A percentile compares a stretch with the other conserved stretches of the same genome.
Evolutionary conservation across 495 filamentous ascomycete genomes (phyloP).

Genomic region (Talaromyces borbonicus): DNA sequence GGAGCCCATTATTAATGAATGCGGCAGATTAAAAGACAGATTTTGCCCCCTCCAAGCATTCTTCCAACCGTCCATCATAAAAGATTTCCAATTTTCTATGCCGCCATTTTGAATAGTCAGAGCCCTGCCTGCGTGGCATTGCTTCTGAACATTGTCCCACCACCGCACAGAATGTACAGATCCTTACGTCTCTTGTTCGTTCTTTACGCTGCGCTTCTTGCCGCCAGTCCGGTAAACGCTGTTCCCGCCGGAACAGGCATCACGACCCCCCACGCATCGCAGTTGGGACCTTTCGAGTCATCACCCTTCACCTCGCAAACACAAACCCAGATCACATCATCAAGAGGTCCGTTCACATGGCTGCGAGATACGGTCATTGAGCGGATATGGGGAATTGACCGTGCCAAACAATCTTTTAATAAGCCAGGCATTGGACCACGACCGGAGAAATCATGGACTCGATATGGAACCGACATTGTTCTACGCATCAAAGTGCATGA

Average conservation of each 20-base stretch:
- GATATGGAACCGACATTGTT: slow-evolving; percentile 76
- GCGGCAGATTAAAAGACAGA: no score
- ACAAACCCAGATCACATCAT: slow-evolving; percentile 23
- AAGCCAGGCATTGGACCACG: slow-evolving; percentile 20
- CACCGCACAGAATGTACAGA: slow-evolving; percentile 2
- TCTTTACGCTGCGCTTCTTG: slow-evolving; percentile 14
- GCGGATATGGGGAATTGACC: slow-evolving; percentile 48
- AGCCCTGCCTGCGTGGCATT: slow-evolving; percentile 1
- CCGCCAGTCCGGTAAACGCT: slow-evolving; percentile 17
- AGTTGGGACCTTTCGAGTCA: slow-evolving; percentile 27
- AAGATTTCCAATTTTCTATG: background rate
- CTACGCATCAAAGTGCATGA: slow-evolving; percentile 75
- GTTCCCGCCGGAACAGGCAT: slow-evolving; percentile 38
- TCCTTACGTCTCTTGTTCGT: slow-evolving; percentile 19
- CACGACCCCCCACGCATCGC: slow-evolving; percentile 20
- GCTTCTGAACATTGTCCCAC: background rate
- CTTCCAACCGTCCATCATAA: no score
- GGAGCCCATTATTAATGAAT: no score
- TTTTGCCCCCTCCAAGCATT: background rate
- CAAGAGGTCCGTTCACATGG: slow-evolving; percentile 36
- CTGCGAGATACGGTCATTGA: slow-evolving; percentile 57
- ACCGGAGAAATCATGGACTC: slow-evolving; percentile 43
- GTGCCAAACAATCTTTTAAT: slow-evolving; percentile 12
- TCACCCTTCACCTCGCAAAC: slow-evolving; percentile 6
- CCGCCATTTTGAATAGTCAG: background rate